A percentile compares a stretch with the other conserved stretches of the same genome.
Evolutionary conservation across 352 stramenopile genomes (phyloP).

Genomic region (Globisporangium canariense): DNA sequence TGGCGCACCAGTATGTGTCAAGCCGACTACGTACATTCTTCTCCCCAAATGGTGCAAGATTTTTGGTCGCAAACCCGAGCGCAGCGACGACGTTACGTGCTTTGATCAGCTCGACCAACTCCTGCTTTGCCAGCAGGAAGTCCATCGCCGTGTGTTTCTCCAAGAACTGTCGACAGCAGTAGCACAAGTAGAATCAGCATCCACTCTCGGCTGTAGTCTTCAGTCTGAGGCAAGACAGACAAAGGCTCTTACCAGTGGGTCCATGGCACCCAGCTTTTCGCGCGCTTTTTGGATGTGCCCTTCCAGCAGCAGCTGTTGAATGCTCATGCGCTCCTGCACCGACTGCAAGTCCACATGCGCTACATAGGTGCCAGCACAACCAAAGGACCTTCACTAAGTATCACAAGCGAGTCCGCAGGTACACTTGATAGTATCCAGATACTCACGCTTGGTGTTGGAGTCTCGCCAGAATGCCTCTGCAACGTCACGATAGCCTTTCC

Average conservation of each 20-base stretch:
- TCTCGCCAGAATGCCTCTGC: conserved; percentile 73
- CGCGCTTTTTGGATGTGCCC: conserved; percentile 60
- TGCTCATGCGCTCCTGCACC: conserved; percentile 68
- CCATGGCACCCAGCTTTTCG: conserved; percentile 48
- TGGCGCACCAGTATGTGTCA: too few relatives aligned
- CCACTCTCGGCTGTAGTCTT: neutral
- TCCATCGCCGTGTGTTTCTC: conserved; percentile 57
- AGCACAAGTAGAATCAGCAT: neutral
- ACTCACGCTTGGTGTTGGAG: conserved; percentile 67
- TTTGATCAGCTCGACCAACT: conserved; percentile 82
- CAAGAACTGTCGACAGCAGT: conserved; percentile 34
- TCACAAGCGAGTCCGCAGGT: neutral
- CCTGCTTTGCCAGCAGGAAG: conserved; percentile 77
- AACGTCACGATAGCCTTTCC: conserved; percentile 73
- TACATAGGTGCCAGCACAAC: conserved; percentile 15
- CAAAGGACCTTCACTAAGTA: neutral
- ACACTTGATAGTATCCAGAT: neutral
- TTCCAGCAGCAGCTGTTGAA: conserved; percentile 64
- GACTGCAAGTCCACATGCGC: conserved; percentile 70
- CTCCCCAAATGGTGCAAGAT: conserved; percentile 69
- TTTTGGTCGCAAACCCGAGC: conserved; percentile 66
- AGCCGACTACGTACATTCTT: conserved; percentile 43
- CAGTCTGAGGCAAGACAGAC: neutral
- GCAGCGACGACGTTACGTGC: conserved; percentile 53
- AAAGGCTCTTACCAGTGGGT: conserved; percentile 29